phyloP scores from a whole-genome alignment of 768 basidiomycete species.

The Rhizopogon rudus region DNA sequence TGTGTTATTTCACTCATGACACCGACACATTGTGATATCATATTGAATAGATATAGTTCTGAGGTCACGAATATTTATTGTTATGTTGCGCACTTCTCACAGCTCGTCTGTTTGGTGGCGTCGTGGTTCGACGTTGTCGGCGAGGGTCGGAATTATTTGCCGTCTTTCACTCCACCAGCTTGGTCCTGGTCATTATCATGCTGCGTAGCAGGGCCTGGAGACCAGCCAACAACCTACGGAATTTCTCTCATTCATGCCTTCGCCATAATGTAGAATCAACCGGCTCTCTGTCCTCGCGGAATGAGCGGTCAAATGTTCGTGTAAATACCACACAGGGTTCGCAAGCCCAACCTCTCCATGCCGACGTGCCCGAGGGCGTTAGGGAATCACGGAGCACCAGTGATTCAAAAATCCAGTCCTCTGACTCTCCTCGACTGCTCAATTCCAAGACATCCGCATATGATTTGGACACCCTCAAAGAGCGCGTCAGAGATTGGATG shows the following conservation, averaged over 20 bases:
- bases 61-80: not conserved
- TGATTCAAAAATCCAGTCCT: not conserved
- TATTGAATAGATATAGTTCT: slow-evolving; percentile 1
- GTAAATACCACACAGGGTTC: not conserved
- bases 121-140: not conserved
- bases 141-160: not conserved
- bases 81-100: not conserved
- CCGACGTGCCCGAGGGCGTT: not conserved
- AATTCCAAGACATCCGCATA: not conserved
- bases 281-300: not conserved
- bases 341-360: not conserved
- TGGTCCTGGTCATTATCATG: slow-evolving; percentile 8
- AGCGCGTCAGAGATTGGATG: slow-evolving; percentile 43
- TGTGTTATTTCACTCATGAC: not conserved
- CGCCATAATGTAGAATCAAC: not conserved
- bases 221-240: slow-evolving; percentile 4
- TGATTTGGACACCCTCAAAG: slow-evolving; percentile 31
- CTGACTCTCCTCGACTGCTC: not conserved
- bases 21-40: not conserved
- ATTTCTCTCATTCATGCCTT: slow-evolving; percentile 9
- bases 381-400: not conserved
- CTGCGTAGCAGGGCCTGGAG: slow-evolving; percentile 11
- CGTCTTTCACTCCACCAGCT: not conserved
- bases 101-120: not conserved
- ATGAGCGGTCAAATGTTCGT: not conserved